Evolutionary conservation across 495 filamentous ascomycete species (phyloP).

Genomic region (Penicillium macrosclerotiorum): DNA sequence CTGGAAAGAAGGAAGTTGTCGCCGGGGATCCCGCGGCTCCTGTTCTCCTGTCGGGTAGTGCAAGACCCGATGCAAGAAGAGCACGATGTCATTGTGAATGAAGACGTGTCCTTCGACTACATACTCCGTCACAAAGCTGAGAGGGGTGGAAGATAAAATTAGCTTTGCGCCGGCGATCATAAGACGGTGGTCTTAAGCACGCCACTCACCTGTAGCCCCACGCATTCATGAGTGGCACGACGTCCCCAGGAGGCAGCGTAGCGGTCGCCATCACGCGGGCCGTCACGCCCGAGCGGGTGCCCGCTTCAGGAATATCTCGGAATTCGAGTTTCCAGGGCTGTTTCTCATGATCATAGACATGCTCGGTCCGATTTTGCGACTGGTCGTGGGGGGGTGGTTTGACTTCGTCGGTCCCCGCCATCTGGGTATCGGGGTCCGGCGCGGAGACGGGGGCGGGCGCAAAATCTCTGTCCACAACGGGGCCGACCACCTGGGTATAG

Average conservation of each 20-base stretch:
- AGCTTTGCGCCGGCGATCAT: conserved; percentile 11
- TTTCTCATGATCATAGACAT: conserved; percentile 36
- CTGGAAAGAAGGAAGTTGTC: conserved; percentile 31
- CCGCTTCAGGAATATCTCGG: conserved; percentile 52
- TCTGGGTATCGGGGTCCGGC: conserved; percentile 28
- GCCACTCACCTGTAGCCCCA: conserved; percentile 50
- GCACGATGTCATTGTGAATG: conserved; percentile 45
- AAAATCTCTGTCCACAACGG: conserved; percentile 36
- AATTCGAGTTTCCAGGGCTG: conserved; percentile 52
- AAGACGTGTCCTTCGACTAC: conserved; percentile 49
- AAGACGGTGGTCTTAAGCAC: conserved; percentile 13
- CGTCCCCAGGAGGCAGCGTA: conserved; percentile 42
- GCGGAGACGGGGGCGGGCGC: conserved; percentile 11
- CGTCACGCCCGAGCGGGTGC: conserved; percentile 46
- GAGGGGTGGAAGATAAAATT: conserved; percentile 7
- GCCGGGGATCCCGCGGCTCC: conserved; percentile 28
- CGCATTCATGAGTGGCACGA: conserved; percentile 46
- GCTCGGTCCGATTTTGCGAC: not conserved
- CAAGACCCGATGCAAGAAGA: conserved; percentile 47
- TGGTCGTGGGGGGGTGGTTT: not conserved
- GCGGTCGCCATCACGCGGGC: conserved; percentile 47
- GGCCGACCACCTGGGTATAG: conserved; percentile 49
- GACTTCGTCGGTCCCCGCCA: conserved; percentile 30
- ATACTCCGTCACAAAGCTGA: conserved; percentile 50
- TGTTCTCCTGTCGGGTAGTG: conserved; percentile 32